Evolutionary conservation across 2,329 filamentous ascomycete genomes (phyloP).

Genomic region (Aspergillus luchuensis): DNA sequence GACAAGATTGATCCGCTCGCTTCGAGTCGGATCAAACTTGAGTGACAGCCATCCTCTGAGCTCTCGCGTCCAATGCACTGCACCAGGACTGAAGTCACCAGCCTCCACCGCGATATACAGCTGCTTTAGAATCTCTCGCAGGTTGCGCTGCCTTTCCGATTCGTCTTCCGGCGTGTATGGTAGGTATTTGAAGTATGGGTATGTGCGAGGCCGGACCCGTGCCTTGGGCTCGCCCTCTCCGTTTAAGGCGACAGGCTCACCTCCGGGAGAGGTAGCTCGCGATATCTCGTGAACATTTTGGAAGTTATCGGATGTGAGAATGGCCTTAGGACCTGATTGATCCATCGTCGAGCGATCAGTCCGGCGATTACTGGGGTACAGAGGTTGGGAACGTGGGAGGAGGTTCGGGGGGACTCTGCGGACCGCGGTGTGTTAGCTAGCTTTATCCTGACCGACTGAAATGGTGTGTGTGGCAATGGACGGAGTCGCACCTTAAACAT

Average conservation of each 20-base stretch:
- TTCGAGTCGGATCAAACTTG: conserved; percentile 93
- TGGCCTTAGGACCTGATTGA: conserved; percentile 34
- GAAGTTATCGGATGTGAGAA: conserved; percentile 42
- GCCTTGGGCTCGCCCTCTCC: conserved; percentile 63
- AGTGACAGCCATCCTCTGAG: conserved; percentile 91
- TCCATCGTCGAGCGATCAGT: conserved; percentile 37
- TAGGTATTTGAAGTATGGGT: conserved; percentile 86
- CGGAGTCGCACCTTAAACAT: conserved; percentile 24
- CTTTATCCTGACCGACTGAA: conserved; percentile 1
- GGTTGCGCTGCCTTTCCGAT: conserved; percentile 71
- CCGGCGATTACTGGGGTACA: conserved; percentile 19
- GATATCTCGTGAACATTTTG: conserved; percentile 68
- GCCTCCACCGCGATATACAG: conserved; percentile 89
- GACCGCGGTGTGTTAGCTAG: conserved; percentile 28
- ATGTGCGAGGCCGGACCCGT: conserved; percentile 77
- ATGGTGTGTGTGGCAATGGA: not conserved
- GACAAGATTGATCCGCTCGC: conserved; percentile 78
- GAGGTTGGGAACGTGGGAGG: conserved; percentile 22
- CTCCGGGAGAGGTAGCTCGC: conserved; percentile 80
- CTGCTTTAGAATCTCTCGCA: conserved; percentile 87
- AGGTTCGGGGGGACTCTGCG: conserved; percentile 32
- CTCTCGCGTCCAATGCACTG: conserved; percentile 95
- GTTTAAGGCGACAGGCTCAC: conserved; percentile 50
- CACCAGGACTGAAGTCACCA: conserved; percentile 91
- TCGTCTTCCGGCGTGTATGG: conserved; percentile 88